Evolutionary conservation across 1,284 basidiomycete species (phyloP).

Genomic region (Malassezia cuniculi): DNA sequence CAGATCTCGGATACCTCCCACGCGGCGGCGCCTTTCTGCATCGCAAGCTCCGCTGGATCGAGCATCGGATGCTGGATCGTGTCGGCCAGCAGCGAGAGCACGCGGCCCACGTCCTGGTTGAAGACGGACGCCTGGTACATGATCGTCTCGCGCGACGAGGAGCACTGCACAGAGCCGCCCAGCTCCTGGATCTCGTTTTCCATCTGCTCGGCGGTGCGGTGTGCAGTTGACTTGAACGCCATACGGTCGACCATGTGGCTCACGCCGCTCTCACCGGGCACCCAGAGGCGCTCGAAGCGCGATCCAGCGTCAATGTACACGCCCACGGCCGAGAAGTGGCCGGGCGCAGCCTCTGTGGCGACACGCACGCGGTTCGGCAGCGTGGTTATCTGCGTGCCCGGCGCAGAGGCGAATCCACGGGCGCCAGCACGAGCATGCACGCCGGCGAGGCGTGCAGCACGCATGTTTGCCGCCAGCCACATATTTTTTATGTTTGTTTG

Average conservation of each 20-base stretch:
- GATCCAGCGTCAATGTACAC: constrained; percentile 87
- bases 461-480: too few relatives aligned
- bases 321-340: constrained; percentile 87
- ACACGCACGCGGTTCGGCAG: constrained; percentile 83
- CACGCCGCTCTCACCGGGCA: constrained; percentile 55
- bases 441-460: too few relatives aligned
- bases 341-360: constrained; percentile 76
- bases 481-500: too few relatives aligned
- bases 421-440: too few relatives aligned
- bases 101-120: constrained; percentile 65
- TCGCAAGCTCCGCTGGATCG: constrained; percentile 63
- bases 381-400: constrained; percentile 54
- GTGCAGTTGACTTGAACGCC: constrained; percentile 76
- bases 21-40: constrained; percentile 72
- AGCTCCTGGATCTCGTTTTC: constrained; percentile 66
- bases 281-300: constrained; percentile 68
- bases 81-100: constrained; percentile 77
- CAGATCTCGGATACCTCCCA: constrained; percentile 83
- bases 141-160: constrained; percentile 82
- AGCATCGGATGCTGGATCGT: constrained; percentile 73
- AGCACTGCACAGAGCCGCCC: constrained; percentile 83
- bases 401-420: constrained; percentile 18
- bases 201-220: constrained; percentile 58
- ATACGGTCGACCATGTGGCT: constrained; percentile 87
- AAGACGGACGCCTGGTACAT: constrained; percentile 98